Conservation (phyloP, 306 rosid species). For the Prunus persica region DNA sequence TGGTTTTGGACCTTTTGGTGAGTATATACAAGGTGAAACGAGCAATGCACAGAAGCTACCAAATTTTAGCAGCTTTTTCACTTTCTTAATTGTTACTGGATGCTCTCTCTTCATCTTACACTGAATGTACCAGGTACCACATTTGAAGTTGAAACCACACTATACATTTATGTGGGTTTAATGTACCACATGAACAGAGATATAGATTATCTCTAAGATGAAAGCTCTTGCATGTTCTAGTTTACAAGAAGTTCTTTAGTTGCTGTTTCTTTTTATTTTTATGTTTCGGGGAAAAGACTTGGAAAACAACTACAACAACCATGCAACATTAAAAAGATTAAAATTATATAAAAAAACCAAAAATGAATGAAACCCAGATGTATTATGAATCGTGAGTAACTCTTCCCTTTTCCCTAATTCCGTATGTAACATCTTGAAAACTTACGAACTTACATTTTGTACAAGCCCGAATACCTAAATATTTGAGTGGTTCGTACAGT, state of each 20-base stretch:
- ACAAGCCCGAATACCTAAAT: background rate
- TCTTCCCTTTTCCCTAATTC: background rate
- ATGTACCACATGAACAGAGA: background rate
- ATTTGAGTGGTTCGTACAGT: constrained; percentile 20
- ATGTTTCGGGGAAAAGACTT: no score
- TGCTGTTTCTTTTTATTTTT: background rate
- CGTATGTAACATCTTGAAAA: background rate
- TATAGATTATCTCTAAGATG: background rate
- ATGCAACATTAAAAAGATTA: background rate
- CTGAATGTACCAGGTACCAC: background rate
- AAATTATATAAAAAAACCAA: background rate
- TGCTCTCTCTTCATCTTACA: constrained; percentile 2
- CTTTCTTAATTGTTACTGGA: constrained; percentile 7
- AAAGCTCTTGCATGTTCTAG: background rate
- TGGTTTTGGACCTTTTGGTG: constrained; percentile 33
- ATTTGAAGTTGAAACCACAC: background rate
- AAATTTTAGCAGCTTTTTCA: constrained; percentile 12
- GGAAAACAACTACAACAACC: no score
- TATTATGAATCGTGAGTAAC: background rate
- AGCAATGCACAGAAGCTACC: constrained; percentile 31
- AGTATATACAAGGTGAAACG: constrained; percentile 38
- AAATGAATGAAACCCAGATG: background rate
- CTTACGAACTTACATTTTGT: constrained; percentile 4
- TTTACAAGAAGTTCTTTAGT: background rate
- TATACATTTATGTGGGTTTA: background rate